Evolutionary conservation across 805 yeast species (phyloP).

Genomic region (Brettanomyces anomalus): DNA sequence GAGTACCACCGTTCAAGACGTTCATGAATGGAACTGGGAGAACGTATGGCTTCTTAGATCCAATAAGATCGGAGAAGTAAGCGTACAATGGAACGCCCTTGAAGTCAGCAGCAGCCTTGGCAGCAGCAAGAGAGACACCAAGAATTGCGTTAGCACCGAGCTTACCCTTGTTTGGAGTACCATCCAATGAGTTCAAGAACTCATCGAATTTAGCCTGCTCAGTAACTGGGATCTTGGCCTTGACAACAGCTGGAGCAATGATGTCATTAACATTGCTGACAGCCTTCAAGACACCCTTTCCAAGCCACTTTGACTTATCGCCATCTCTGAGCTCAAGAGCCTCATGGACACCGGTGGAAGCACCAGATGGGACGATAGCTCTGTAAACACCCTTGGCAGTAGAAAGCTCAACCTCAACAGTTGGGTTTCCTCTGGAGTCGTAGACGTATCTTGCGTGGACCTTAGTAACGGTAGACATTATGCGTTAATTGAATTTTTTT

Average conservation of each 20-base stretch:
- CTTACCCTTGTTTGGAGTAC: constrained; percentile 95
- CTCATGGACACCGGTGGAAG: constrained; percentile 98
- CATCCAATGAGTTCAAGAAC: constrained; percentile 81
- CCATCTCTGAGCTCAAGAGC: constrained; percentile 98
- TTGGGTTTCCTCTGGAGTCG: constrained; percentile 99
- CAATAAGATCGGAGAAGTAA: constrained; percentile 78
- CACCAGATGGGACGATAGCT: constrained; percentile 98
- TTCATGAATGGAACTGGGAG: constrained; percentile 99
- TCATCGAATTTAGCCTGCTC: constrained; percentile 84
- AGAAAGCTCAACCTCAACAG: constrained; percentile 95
- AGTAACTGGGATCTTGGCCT: constrained; percentile 72
- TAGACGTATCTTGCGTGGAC: constrained; percentile 93
- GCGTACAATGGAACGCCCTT: constrained; percentile 88
- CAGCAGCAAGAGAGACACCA: constrained; percentile 95
- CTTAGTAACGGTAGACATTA: constrained; percentile 60
- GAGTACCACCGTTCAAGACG: constrained; percentile 99
- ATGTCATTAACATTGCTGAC: constrained; percentile 90
- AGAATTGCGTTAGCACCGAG: constrained; percentile 98
- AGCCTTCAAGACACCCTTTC: constrained; percentile 97
- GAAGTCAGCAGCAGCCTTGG: constrained; percentile 98
- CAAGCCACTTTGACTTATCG: constrained; percentile 95
- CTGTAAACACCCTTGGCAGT: constrained; percentile 93
- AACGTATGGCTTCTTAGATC: constrained; percentile 75
- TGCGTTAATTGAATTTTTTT: not conserved
- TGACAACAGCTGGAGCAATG: constrained; percentile 89